These are phyloP conservation scores for Fraxinus platypoda DNA, from an alignment of 305 asterid genomes.

Conservation along the genomic window DNA sequence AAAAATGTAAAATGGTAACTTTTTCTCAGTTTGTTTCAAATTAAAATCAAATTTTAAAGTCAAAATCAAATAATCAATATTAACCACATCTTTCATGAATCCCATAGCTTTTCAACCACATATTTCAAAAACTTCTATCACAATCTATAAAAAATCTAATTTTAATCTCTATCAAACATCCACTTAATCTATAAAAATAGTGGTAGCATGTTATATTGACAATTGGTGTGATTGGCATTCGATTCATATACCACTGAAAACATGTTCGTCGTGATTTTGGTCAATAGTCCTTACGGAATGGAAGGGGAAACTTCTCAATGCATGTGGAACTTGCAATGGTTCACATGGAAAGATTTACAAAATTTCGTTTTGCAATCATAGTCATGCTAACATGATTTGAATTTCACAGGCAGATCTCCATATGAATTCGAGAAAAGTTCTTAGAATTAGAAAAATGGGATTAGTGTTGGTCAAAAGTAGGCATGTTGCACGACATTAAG, in stretches of 20 bases:
- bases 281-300: conserved; percentile 22
- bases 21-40: too few relatives aligned
- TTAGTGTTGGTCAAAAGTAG: conserved; percentile 23
- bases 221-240: not conserved
- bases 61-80: too few relatives aligned
- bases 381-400: conserved; percentile 21
- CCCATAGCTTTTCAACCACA: too few relatives aligned
- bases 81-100: too few relatives aligned
- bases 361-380: conserved; percentile 30
- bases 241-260: not conserved
- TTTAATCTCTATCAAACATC: too few relatives aligned
- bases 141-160: too few relatives aligned
- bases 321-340: conserved; percentile 20
- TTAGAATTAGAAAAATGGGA: conserved; percentile 12
- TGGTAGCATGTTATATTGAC: not conserved
- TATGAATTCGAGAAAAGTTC: conserved; percentile 22
- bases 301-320: not conserved
- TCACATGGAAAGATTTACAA: conserved; percentile 45
- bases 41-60: too few relatives aligned
- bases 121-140: too few relatives aligned
- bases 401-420: not conserved
- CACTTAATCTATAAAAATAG: not conserved
- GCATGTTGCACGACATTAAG: not conserved
- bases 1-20: too few relatives aligned
- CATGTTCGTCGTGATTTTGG: conserved; percentile 9